A percentile compares a stretch with the other conserved stretches of the same genome.
phyloP scores from a whole-genome alignment of 192 early-diverging fungal species.

The Coemansia sp. region DNA sequence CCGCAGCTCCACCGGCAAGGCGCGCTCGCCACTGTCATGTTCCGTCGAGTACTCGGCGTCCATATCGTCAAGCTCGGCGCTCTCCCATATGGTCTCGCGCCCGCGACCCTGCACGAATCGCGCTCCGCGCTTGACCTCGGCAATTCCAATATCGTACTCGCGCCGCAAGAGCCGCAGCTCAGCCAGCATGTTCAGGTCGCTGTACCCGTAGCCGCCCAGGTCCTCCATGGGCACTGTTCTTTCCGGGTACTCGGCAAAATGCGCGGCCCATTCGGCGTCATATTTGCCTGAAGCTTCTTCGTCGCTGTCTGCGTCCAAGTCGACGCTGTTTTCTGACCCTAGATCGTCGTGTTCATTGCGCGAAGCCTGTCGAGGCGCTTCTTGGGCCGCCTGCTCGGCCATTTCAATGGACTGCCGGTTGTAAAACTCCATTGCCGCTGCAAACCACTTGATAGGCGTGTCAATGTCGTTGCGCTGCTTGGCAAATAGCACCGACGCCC shows the following conservation, averaged over 20 bases:
- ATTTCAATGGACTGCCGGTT: slow-evolving; percentile 58
- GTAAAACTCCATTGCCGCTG: slow-evolving; percentile 42
- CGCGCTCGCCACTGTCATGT: slow-evolving; percentile 9
- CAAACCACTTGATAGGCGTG: slow-evolving; percentile 36
- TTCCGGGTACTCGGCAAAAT: slow-evolving; percentile 17
- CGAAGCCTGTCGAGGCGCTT: neutral
- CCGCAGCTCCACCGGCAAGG: slow-evolving; percentile 80
- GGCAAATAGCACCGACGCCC: slow-evolving; percentile 58
- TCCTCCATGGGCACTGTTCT: slow-evolving; percentile 43
- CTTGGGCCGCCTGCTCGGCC: slow-evolving; percentile 56
- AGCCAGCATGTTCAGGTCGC: slow-evolving; percentile 78
- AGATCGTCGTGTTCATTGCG: neutral
- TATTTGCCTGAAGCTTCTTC: slow-evolving; percentile 19
- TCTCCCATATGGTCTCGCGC: slow-evolving; percentile 60
- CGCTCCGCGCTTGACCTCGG: slow-evolving; percentile 65
- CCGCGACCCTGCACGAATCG: slow-evolving; percentile 68
- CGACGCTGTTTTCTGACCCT: neutral
- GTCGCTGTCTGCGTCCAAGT: neutral
- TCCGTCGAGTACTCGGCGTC: slow-evolving; percentile 59
- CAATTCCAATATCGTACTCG: slow-evolving; percentile 70
- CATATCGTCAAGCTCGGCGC: slow-evolving; percentile 45
- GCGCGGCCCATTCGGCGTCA: slow-evolving; percentile 25
- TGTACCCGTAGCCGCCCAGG: slow-evolving; percentile 63
- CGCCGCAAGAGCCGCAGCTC: slow-evolving; percentile 78
- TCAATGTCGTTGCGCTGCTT: slow-evolving; percentile 38